These are phyloP conservation scores for Zoysia japonica DNA, from an alignment of 176 grass and related monocot species.

Conservation along the genomic window DNA sequence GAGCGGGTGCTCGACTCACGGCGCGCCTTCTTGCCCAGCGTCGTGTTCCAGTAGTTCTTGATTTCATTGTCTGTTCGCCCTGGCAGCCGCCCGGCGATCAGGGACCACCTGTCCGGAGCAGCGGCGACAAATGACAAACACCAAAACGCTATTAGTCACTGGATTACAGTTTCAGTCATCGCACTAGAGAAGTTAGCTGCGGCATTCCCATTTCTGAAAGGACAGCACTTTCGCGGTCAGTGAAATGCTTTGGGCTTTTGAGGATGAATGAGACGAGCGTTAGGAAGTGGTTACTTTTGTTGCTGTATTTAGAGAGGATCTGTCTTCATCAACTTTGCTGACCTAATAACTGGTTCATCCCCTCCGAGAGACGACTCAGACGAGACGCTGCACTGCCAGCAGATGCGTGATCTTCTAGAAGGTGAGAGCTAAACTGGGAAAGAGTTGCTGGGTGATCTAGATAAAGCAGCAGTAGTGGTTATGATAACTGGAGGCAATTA, in stretches of 20 bases:
- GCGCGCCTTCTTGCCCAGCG: constrained; percentile 33
- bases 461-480: background rate
- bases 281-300: constrained; percentile 4
- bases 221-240: background rate
- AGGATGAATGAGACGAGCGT: background rate
- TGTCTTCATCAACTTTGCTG: constrained; percentile 44
- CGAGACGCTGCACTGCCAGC: constrained; percentile 21
- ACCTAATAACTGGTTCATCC: constrained; percentile 24
- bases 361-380: background rate
- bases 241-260: background rate
- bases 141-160: background rate
- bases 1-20: background rate
- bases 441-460: background rate
- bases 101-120: constrained; percentile 39
- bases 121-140: background rate
- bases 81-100: constrained; percentile 48
- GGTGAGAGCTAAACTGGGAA: background rate
- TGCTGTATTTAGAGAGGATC: background rate
- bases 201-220: background rate
- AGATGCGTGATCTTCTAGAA: constrained; percentile 1
- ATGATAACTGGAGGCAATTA: background rate
- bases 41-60: constrained; percentile 63
- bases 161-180: background rate
- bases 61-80: constrained; percentile 60
- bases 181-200: background rate